phyloP scores from a whole-genome alignment of 78 protist species.

The Capsaspora owczarzaki region DNA sequence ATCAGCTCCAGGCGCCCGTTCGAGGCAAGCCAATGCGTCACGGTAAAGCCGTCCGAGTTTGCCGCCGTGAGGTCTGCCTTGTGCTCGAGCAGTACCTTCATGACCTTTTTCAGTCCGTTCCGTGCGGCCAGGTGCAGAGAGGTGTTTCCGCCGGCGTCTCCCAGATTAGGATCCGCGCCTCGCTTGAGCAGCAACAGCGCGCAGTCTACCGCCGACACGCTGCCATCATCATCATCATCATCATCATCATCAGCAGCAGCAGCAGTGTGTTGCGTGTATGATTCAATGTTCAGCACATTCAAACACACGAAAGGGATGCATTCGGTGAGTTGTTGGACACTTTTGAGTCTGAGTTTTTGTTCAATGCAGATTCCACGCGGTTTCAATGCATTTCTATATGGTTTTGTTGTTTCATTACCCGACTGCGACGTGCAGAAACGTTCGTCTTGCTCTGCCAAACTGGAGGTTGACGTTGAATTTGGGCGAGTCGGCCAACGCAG shows the following conservation, averaged over 20 bases:
- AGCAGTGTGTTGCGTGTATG: too few relatives aligned
- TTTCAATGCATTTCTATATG: too few relatives aligned
- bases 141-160: neutral
- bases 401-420: too few relatives aligned
- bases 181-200: neutral
- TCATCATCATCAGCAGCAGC: too few relatives aligned
- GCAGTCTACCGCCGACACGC: neutral
- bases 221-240: too few relatives aligned
- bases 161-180: neutral
- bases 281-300: too few relatives aligned
- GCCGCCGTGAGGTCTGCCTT: neutral
- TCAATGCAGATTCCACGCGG: too few relatives aligned
- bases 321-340: too few relatives aligned
- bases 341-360: too few relatives aligned
- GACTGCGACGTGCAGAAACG: neutral
- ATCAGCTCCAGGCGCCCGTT: neutral
- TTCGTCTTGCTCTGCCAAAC: neutral
- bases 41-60: neutral
- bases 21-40: constrained; percentile 9
- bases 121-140: constrained; percentile 10
- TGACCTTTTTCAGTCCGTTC: neutral
- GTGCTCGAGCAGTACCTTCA: neutral
- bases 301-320: too few relatives aligned
- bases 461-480: neutral
- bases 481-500: too few relatives aligned